phyloP scores from a whole-genome alignment of 148 eudicot species.

The Suaeda aralocaspica region DNA sequence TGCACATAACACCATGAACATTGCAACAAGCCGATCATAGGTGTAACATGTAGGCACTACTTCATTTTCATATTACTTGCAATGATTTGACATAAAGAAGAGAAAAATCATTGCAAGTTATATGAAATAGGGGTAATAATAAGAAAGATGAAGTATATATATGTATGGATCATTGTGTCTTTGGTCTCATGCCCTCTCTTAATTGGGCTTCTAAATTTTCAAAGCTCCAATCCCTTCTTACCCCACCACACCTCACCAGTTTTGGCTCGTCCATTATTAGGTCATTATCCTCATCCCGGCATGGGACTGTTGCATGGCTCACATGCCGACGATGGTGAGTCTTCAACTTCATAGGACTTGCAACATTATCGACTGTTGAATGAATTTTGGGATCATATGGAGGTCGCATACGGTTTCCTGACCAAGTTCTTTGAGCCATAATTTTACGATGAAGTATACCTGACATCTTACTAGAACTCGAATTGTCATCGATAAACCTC shows the following conservation, averaged over 20 bases:
- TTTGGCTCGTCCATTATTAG: slow-evolving; percentile 29
- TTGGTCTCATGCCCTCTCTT: background rate
- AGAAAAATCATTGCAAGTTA: no score
- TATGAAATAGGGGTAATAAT: no score
- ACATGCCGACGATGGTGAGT: slow-evolving; percentile 18
- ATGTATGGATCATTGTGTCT: no score
- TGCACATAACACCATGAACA: no score
- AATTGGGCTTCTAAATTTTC: slow-evolving; percentile 40
- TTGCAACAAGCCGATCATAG: no score
- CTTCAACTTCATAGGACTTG: slow-evolving; percentile 22
- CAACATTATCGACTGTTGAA: background rate
- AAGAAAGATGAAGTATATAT: no score
- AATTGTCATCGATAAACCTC: slow-evolving; percentile 1
- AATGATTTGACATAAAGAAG: no score
- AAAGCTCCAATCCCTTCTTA: slow-evolving; percentile 92
- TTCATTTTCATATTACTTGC: no score
- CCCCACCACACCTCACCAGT: slow-evolving; percentile 62
- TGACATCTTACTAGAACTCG: background rate
- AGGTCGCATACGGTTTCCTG: slow-evolving; percentile 37
- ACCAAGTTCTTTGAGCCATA: slow-evolving; percentile 38
- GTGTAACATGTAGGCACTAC: no score
- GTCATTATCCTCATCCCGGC: slow-evolving; percentile 6
- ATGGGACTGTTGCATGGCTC: slow-evolving; percentile 18
- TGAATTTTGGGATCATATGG: slow-evolving; percentile 7
- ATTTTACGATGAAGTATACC: slow-evolving; percentile 15